Base-by-base conservation (phyloP, 2,329 filamentous ascomycete species). In the Botrytis pseudocinerea region DNA sequence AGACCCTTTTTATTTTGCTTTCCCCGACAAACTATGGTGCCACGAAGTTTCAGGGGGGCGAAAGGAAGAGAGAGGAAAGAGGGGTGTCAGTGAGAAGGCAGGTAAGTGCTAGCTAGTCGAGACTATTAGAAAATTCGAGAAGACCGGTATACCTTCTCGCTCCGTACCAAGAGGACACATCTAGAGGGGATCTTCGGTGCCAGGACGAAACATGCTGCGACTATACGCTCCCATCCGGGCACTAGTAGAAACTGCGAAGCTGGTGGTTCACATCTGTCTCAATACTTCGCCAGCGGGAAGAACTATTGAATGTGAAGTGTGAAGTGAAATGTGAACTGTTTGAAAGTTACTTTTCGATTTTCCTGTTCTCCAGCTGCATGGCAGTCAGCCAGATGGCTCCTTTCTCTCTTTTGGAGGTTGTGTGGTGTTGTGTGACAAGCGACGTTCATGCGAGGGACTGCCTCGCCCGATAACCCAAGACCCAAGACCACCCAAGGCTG, bases 1-100 rank as follows among this genome's bases (percentile, higher is more conserved):
- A 54, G 63, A 66, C 63, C 63, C 44, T 66, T 66, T 66, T 51
- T 51, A 40, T 40, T 66, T 38, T 25, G 7, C 20, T 40, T 54
- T 54, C 46, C 35, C 25, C 46, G 35, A 54, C 28, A 42, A 54
- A 22, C 35, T 54, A 28, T 54, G 64, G 64, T 54, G 64, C 64
- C 64, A 68, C 64, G 64, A 42, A 68, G 64, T 54, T 65, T 25
- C 62, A 48, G 42, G 42, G 40, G 62, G 62, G 57, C 4, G 28
- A 12, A n/a, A 54, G 48, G 57, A 12, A 61, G 59, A 38, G 18
- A 18, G 51, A 54, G 51, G 51, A 16, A 44, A 44, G 48, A 28
- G 51, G 48, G 51, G n/a, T n/a, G 59, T 61, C 59, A 54, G n/a
- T 54, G 28, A 2, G n/a, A 10, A 59, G 16, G 22, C 10, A 59